Conservation (phyloP, 306 rosid species). For the Pyrus pyrifolia region DNA sequence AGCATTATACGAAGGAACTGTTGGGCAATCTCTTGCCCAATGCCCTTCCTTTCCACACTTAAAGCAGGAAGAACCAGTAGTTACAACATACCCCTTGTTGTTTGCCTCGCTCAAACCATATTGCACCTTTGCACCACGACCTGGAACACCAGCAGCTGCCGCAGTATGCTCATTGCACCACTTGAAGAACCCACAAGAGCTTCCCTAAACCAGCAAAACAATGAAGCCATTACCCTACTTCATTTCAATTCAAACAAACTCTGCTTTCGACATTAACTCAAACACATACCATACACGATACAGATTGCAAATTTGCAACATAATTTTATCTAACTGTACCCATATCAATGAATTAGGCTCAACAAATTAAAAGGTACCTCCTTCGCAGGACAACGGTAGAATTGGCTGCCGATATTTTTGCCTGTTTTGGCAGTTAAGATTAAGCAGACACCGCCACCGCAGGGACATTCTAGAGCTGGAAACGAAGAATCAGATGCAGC, state of each 20-base stretch:
- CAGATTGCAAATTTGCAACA: background rate
- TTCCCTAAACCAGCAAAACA: constrained; percentile 15
- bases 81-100: constrained; percentile 12
- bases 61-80: constrained; percentile 36
- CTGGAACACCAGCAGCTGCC: constrained; percentile 8
- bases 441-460: constrained; percentile 37
- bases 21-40: constrained; percentile 49
- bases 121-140: background rate
- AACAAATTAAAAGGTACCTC: constrained; percentile 23
- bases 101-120: constrained; percentile 3
- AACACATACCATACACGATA: too few species aligned
- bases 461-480: constrained; percentile 35
- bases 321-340: background rate
- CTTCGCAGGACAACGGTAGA: constrained; percentile 41
- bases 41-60: constrained; percentile 48
- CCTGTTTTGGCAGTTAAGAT: constrained; percentile 45
- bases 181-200: constrained; percentile 42
- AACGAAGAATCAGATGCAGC: constrained; percentile 15
- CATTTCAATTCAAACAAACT: background rate
- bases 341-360: background rate
- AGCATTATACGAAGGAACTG: constrained; percentile 20
- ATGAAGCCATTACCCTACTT: background rate
- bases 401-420: constrained; percentile 43
- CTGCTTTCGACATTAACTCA: background rate
- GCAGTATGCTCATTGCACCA: constrained; percentile 45